Evolutionary conservation across 371 early-diverging fungal species (phyloP).

Genomic region (Fennellomyces sp.): DNA sequence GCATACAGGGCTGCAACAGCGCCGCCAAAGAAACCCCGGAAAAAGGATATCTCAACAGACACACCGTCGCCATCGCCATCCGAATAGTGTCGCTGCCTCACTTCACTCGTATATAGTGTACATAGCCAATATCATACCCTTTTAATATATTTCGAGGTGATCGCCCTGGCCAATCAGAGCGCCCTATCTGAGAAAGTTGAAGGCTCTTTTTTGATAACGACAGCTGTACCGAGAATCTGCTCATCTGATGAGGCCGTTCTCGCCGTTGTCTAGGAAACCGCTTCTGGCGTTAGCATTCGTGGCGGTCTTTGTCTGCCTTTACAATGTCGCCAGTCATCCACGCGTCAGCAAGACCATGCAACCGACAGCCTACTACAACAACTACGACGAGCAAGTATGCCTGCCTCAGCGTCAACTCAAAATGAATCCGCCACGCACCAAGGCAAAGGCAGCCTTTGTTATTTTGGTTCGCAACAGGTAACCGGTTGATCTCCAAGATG

Average conservation of each 20-base stretch:
- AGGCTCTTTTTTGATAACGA: no score
- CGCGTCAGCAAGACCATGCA: constrained; percentile 40
- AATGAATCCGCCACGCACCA: constrained; percentile 38
- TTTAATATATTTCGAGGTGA: no score
- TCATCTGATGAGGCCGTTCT: constrained; percentile 29
- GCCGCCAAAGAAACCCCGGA: background rate
- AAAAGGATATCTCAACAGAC: background rate
- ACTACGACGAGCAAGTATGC: constrained; percentile 50
- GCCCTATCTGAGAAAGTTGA: no score
- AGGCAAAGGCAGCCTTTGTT: constrained; percentile 55
- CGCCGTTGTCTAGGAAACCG: constrained; percentile 39
- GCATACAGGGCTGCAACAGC: constrained; percentile 8
- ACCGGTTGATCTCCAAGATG: constrained; percentile 2
- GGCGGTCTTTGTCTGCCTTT: constrained; percentile 35
- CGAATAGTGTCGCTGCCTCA: no score
- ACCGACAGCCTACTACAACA: constrained; percentile 46
- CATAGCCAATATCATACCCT: no score
- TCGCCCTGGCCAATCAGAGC: no score
- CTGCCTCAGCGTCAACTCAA: constrained; percentile 41
- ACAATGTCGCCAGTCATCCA: constrained; percentile 50
- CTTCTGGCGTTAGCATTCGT: constrained; percentile 32
- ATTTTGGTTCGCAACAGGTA: constrained; percentile 54
- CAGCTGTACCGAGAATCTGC: background rate
- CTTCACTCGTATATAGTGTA: no score
- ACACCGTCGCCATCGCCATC: background rate